Conservation (phyloP, 106 monocot species). For the Dendrobium huoshanense region DNA sequence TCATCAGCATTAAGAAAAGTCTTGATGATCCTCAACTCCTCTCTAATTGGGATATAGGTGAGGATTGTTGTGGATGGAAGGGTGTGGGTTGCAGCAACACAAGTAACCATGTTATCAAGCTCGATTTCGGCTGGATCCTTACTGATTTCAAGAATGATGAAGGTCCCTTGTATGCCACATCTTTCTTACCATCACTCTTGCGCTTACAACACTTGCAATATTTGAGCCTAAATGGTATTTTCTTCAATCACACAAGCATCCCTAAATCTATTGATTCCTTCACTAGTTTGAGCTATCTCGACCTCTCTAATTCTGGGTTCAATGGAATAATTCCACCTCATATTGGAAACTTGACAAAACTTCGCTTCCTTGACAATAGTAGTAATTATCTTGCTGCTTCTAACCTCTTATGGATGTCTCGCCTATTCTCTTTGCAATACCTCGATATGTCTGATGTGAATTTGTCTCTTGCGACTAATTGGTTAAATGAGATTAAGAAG, state of each 20-base stretch:
- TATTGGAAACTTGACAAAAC: background rate
- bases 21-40: background rate
- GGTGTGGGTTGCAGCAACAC: constrained; percentile 19
- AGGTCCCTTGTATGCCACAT: background rate
- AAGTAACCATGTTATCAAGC: background rate
- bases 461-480: background rate
- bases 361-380: background rate
- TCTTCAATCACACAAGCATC: background rate
- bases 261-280: background rate
- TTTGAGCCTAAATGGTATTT: background rate
- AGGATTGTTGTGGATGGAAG: constrained; percentile 23
- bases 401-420: background rate
- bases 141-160: no score
- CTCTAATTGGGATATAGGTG: constrained; percentile 14
- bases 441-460: background rate
- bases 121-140: background rate
- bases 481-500: background rate
- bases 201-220: background rate
- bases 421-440: background rate
- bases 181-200: no score
- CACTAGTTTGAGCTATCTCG: background rate
- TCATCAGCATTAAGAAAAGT: constrained; percentile 10
- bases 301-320: background rate
- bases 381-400: background rate
- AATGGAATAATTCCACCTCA: background rate